A percentile compares a stretch with the other conserved stretches of the same genome.
These are phyloP conservation scores for Venturia asperata DNA, from an alignment of 2,329 filamentous ascomycete species.

Conservation along the genomic window DNA sequence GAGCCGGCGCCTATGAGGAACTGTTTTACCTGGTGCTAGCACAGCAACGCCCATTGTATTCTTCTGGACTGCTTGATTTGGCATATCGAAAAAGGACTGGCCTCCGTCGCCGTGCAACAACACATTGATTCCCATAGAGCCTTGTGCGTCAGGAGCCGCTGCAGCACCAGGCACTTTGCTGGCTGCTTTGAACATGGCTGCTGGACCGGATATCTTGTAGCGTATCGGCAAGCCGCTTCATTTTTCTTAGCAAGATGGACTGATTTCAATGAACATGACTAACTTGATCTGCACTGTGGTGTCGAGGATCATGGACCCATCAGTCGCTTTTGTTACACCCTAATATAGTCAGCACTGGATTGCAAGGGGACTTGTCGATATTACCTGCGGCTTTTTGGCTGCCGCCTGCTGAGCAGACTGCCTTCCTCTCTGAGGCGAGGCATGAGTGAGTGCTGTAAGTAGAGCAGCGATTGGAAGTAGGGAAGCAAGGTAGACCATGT, in stretches of 20 bases:
- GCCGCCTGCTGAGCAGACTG: constrained; percentile 31
- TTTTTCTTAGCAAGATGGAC: neutral
- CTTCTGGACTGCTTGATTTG: constrained; percentile 47
- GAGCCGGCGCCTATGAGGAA: neutral
- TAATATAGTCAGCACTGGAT: neutral
- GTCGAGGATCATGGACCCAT: constrained; percentile 51
- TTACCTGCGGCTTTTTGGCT: constrained; percentile 28
- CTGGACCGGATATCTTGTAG: constrained; percentile 50
- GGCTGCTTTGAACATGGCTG: constrained; percentile 45
- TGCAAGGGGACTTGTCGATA: neutral
- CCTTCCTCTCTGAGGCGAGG: constrained; percentile 1
- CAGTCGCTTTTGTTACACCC: constrained; percentile 39
- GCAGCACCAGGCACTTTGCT: constrained; percentile 45
- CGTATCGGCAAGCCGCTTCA: constrained; percentile 46
- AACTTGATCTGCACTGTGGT: constrained; percentile 50
- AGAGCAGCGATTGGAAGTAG: neutral
- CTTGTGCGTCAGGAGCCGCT: constrained; percentile 28
- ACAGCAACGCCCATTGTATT: constrained; percentile 48
- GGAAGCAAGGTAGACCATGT: constrained; percentile 20
- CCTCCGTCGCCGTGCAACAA: constrained; percentile 55
- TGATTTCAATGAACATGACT: constrained; percentile 19
- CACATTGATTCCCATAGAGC: constrained; percentile 47
- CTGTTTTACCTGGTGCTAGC: constrained; percentile 39
- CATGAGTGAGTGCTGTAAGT: neutral
- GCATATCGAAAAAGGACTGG: constrained; percentile 52